Percentiles rank a stretch among this genome's conserved stretches.
These are phyloP conservation scores for Stygiomarasmius scandens DNA, from an alignment of 1,284 basidiomycete genomes.

Conservation along the genomic window DNA sequence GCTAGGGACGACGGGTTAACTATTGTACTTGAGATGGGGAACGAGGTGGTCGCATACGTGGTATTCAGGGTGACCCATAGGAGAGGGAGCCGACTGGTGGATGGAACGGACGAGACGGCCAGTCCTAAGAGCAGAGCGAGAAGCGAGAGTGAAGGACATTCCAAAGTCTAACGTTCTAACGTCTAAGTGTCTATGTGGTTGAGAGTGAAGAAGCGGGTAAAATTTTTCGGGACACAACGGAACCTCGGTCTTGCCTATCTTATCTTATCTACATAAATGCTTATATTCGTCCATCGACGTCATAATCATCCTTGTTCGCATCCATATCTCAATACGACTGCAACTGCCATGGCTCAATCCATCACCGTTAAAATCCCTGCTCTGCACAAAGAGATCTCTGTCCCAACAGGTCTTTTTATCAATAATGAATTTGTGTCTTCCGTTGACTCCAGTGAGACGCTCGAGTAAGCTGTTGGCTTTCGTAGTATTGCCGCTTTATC, in stretches of 20 bases:
- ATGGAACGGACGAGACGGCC: constrained; percentile 34
- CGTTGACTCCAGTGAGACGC: constrained; percentile 58
- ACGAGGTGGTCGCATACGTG: constrained; percentile 47
- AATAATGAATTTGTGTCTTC: constrained; percentile 84
- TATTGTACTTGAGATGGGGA: not conserved
- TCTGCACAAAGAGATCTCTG: constrained; percentile 53
- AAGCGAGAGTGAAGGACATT: constrained; percentile 12
- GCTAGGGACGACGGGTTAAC: constrained; percentile 41
- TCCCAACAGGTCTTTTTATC: constrained; percentile 89
- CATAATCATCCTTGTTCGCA: not conserved
- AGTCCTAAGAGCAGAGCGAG: constrained; percentile 15
- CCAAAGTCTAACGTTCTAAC: constrained; percentile 10
- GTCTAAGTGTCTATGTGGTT: constrained; percentile 4
- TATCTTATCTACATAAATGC: too few relatives aligned
- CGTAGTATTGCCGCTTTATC: not conserved
- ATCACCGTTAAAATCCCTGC: constrained; percentile 40
- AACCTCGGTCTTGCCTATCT: not conserved
- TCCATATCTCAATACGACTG: not conserved
- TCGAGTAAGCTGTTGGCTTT: constrained; percentile 46
- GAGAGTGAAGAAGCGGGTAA: not conserved
- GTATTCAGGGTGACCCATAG: constrained; percentile 56
- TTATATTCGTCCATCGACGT: too few relatives aligned
- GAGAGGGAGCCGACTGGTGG: constrained; percentile 38
- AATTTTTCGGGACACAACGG: not conserved
- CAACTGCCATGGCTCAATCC: constrained; percentile 42